Base-by-base conservation (phyloP, 345 rosid genomes). In the Combretum micranthum region DNA sequence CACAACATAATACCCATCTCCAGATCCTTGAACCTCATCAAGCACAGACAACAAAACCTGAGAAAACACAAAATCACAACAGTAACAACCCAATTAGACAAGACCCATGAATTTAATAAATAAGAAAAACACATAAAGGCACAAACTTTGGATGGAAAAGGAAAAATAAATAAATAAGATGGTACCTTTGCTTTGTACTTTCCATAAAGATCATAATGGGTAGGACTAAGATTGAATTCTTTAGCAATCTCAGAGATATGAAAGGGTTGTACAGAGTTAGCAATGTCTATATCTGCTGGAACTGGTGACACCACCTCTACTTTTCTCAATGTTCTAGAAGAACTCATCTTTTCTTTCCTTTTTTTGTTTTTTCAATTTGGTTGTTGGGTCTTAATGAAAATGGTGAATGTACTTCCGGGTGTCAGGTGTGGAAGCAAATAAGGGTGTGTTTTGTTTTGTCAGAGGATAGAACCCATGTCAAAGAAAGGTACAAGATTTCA, bases 241-340 rank as follows among this genome's bases (percentile, higher is more conserved):
- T 76, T 50, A 52, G 97, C 99, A 70, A 93, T 85, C 79, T 93
- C 81, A 15, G 97, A 74, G 51, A 93, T 77, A 67, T 89, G 97
- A 60, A 83, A 63, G 50, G 99, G 97, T 66, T 82, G 87, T 16
- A 87, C 85, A 19, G 94, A 85, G 69, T 89, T 93, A 23, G 99
- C 99, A 20, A 89, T 74, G 68, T 93, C 99, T 47, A 89, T 85
- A 65, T 93, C 99, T 4, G 99, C 93, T 4, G 99, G 97, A 12
- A 93, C 97, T 6, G 99, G 99, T 14, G 97, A 83, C 48, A 56
- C 70, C 56, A 89, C 97, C 71, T 83, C 68, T 59, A 94, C 56
- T 70, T 85, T 90, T 71, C 95, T 75, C 65, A 68, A 37, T 6
- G 84, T 66, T 57, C 26, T 77, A 22, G 85, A 61, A 4, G 88